Conservation (phyloP, 192 early-diverging fungal genomes). For the Rhizoclosmatium sp. region DNA sequence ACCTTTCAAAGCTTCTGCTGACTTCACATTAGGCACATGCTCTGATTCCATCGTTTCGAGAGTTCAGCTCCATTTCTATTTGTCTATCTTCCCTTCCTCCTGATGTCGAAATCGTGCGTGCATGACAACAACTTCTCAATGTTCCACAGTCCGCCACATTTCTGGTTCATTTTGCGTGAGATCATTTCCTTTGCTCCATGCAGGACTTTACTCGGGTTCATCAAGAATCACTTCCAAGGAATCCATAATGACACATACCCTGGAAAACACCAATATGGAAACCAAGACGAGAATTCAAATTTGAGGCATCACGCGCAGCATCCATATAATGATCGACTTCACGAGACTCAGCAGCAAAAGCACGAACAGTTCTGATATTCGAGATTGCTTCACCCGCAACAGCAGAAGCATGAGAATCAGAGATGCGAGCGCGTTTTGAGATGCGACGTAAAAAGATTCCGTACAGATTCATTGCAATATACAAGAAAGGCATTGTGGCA, state of each 20-base stretch:
- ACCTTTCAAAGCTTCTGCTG: background rate
- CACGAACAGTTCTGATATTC: slow-evolving; percentile 50
- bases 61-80: too few relatives aligned
- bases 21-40: too few relatives aligned
- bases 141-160: too few relatives aligned
- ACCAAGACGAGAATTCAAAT: slow-evolving; percentile 29
- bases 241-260: slow-evolving; percentile 11
- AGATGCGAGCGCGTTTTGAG: slow-evolving; percentile 40
- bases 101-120: too few relatives aligned
- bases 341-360: slow-evolving; percentile 44
- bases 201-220: too few relatives aligned
- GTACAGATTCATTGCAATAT: slow-evolving; percentile 50
- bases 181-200: too few relatives aligned
- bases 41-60: too few relatives aligned
- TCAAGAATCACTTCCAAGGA: too few relatives aligned
- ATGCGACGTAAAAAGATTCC: slow-evolving; percentile 43
- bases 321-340: slow-evolving; percentile 44
- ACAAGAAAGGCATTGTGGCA: slow-evolving; percentile 48
- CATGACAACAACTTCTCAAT: too few relatives aligned
- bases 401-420: slow-evolving; percentile 35
- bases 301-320: slow-evolving; percentile 28
- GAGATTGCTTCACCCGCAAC: slow-evolving; percentile 47
- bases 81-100: too few relatives aligned
- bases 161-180: too few relatives aligned
- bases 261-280: slow-evolving; percentile 55